Percentiles rank a stretch among this genome's conserved stretches.
Conservation (phyloP, 164 flowering plant species). For the Kingdonia uniflora region DNA sequence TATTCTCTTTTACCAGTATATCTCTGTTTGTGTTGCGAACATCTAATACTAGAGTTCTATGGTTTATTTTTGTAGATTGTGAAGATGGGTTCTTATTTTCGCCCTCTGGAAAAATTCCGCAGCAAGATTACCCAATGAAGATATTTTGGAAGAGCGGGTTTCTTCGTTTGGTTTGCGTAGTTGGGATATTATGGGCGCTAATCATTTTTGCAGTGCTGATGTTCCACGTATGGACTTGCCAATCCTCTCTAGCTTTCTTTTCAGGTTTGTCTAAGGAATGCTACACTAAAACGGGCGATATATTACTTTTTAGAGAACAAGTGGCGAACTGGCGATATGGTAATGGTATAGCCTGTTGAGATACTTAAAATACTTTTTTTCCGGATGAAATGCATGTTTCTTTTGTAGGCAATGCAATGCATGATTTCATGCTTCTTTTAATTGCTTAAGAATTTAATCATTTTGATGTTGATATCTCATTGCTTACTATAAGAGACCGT, state of each 20-base stretch:
- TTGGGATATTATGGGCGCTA: constrained; percentile 78
- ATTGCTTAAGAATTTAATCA: too few species aligned
- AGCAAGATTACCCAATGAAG: constrained; percentile 48
- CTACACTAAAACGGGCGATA: background rate
- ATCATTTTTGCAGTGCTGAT: constrained; percentile 62
- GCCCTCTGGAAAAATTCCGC: constrained; percentile 22
- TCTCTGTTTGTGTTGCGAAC: background rate
- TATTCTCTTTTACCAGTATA: background rate
- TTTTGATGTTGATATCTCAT: too few species aligned
- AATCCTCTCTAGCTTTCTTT: constrained; percentile 63
- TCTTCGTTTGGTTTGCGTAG: constrained; percentile 63
- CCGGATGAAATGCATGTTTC: too few species aligned
- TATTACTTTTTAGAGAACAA: background rate
- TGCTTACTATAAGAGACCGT: too few species aligned
- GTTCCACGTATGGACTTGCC: constrained; percentile 89
- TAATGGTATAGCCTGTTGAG: too few species aligned
- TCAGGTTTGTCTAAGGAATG: constrained; percentile 40
- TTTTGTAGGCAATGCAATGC: too few species aligned
- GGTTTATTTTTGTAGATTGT: constrained; percentile 24
- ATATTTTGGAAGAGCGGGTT: constrained; percentile 71
- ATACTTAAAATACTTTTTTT: too few species aligned
- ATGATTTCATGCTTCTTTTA: too few species aligned
- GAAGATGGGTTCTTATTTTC: constrained; percentile 33
- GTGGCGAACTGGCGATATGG: too few species aligned
- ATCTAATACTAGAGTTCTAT: background rate